Percentiles rank a stretch among this genome's conserved stretches.
phyloP scores from a whole-genome alignment of 78 protist genomes.

The Emiliania huxleyi region DNA sequence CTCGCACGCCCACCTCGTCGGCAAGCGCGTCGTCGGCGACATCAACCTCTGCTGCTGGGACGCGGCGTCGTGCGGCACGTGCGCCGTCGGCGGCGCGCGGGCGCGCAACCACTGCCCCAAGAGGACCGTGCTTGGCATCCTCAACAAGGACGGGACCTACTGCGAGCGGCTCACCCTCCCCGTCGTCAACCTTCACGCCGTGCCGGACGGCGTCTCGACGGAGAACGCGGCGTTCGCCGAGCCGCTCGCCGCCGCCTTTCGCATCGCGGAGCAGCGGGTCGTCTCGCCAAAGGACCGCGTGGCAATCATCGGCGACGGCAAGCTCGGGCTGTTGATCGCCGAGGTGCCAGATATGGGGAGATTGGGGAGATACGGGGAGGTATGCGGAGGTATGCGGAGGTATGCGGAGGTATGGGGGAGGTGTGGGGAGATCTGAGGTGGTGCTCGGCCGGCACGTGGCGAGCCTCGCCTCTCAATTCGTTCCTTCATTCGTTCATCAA shows the following conservation, averaged over 20 bases:
- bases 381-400: too few relatives aligned
- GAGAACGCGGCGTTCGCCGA: slow-evolving; percentile 6
- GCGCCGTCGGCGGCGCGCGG: background rate
- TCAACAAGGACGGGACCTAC: background rate
- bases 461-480: too few relatives aligned
- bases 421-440: too few relatives aligned
- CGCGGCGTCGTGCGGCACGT: background rate
- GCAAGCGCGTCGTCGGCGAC: background rate
- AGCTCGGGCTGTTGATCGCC: background rate
- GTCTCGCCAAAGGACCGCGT: background rate
- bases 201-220: background rate
- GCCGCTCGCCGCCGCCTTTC: background rate
- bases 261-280: background rate
- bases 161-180: background rate
- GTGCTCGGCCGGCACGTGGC: too few relatives aligned
- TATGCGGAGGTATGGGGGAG: too few relatives aligned
- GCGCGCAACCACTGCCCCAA: background rate
- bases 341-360: too few relatives aligned
- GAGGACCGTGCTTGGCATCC: background rate
- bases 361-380: too few relatives aligned
- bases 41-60: background rate
- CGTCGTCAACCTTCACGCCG: background rate
- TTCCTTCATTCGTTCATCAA: too few relatives aligned
- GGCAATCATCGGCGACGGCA: background rate
- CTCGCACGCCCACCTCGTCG: background rate